Evolutionary conservation across 176 grass and related monocot genomes (phyloP).

Genomic region (Aegilops longissima): DNA sequence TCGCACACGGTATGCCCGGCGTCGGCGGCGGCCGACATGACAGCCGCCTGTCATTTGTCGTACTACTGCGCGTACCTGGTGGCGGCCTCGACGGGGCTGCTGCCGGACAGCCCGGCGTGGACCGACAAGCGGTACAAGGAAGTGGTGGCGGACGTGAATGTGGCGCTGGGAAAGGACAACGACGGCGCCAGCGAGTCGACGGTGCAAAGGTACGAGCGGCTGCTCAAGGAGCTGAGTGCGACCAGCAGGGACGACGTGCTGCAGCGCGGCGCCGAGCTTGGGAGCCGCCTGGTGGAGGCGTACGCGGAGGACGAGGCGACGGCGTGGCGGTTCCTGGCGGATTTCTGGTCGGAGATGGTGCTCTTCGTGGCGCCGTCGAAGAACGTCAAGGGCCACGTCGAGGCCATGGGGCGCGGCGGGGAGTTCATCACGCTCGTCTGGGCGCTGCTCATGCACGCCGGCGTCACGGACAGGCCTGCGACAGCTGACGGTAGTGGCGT

Average conservation of each 20-base stretch:
- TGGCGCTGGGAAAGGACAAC: not conserved
- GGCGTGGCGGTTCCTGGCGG: slow-evolving; percentile 15
- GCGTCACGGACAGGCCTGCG: not conserved
- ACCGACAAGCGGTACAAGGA: slow-evolving; percentile 18
- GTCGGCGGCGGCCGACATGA: not conserved
- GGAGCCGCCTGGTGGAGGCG: not conserved
- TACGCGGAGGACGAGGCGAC: slow-evolving; percentile 5
- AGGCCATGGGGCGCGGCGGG: slow-evolving; percentile 34
- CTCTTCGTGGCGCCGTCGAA: slow-evolving; percentile 35
- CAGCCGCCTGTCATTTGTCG: slow-evolving; percentile 16
- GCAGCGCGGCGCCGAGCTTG: not conserved
- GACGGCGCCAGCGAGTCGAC: not conserved
- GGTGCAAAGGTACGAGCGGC: not conserved
- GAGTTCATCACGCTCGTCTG: slow-evolving; percentile 50
- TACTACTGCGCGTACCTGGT: slow-evolving; percentile 37
- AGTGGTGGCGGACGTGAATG: not conserved
- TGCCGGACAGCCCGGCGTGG: slow-evolving; percentile 6
- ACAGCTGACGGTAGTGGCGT: not conserved
- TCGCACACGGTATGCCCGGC: not conserved
- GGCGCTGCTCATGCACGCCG: slow-evolving; percentile 42
- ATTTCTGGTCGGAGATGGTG: slow-evolving; percentile 40
- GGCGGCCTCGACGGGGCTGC: slow-evolving; percentile 28
- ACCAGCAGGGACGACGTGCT: slow-evolving; percentile 5
- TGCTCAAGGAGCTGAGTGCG: not conserved
- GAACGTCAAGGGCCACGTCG: slow-evolving; percentile 34